phyloP scores from a whole-genome alignment of 2,329 filamentous ascomycete species.

The Penicillium sp. region DNA sequence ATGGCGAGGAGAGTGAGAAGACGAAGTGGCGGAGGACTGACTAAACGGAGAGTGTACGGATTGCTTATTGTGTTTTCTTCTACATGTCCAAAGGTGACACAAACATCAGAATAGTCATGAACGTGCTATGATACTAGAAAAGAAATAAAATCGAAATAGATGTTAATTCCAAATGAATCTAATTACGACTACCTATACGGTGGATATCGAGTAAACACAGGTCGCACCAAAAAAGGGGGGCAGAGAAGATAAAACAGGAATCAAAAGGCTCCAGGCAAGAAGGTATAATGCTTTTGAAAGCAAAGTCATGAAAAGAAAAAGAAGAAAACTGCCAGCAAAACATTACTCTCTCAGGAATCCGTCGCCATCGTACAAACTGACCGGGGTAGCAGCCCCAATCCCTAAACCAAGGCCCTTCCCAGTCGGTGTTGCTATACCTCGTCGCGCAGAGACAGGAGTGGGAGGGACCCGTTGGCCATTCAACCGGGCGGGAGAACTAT shows the following conservation, averaged over 20 bases:
- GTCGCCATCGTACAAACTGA: constrained; percentile 46
- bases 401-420: constrained; percentile 28
- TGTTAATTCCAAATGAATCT: constrained; percentile 6
- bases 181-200: constrained; percentile 20
- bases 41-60: background rate
- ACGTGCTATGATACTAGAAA: background rate
- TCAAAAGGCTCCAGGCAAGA: constrained; percentile 6
- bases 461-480: constrained; percentile 10
- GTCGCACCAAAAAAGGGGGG: constrained; percentile 1
- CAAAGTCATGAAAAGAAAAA: constrained; percentile 4
- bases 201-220: constrained; percentile 8
- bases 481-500: constrained; percentile 16
- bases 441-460: constrained; percentile 16
- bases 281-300: constrained; percentile 19
- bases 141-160: background rate
- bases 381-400: constrained; percentile 37
- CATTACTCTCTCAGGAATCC: constrained; percentile 37
- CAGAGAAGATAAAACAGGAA: constrained; percentile 2
- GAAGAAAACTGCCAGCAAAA: background rate
- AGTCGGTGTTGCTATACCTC: constrained; percentile 27
- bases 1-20: constrained; percentile 43
- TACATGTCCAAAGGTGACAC: background rate
- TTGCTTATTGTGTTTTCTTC: background rate
- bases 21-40: constrained; percentile 53
- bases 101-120: background rate